Conservation (phyloP, 768 basidiomycete genomes). For the Fistulinella prunicolor region DNA sequence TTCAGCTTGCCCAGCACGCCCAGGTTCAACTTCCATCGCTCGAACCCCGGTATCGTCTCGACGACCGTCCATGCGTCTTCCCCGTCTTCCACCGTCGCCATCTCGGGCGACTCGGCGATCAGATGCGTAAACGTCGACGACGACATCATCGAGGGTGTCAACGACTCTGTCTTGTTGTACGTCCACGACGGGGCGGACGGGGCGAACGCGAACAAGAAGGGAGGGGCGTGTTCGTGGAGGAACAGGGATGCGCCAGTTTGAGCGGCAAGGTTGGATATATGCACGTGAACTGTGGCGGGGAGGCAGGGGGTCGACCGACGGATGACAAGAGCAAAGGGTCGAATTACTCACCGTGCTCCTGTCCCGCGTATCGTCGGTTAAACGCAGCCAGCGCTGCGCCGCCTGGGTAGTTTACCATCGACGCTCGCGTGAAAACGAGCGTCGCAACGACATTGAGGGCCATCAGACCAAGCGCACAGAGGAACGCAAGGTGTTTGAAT, state of each 20-base stretch:
- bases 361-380: slow-evolving; percentile 47
- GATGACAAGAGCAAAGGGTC: background rate
- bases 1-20: slow-evolving; percentile 17
- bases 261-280: slow-evolving; percentile 81
- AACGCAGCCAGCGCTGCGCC: slow-evolving; percentile 66
- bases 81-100: background rate
- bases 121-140: slow-evolving; percentile 55
- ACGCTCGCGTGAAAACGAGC: slow-evolving; percentile 51
- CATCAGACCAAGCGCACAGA: slow-evolving; percentile 49
- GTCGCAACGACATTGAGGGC: slow-evolving; percentile 53
- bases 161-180: slow-evolving; percentile 81
- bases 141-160: slow-evolving; percentile 44
- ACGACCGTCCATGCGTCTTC: slow-evolving; percentile 40
- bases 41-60: slow-evolving; percentile 45
- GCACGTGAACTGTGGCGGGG: slow-evolving; percentile 67
- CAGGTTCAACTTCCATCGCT: slow-evolving; percentile 33
- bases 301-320: slow-evolving; percentile 10
- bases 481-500: slow-evolving; percentile 43
- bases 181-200: slow-evolving; percentile 42
- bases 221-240: slow-evolving; percentile 62
- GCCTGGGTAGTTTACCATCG: slow-evolving; percentile 85
- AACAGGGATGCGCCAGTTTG: slow-evolving; percentile 92
- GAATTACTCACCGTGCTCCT: slow-evolving; percentile 28
- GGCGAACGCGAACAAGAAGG: slow-evolving; percentile 31
- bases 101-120: slow-evolving; percentile 47